Evolutionary conservation across 2,329 filamentous ascomycete genomes (phyloP).

Genomic region (Diaporthe humulicola): DNA sequence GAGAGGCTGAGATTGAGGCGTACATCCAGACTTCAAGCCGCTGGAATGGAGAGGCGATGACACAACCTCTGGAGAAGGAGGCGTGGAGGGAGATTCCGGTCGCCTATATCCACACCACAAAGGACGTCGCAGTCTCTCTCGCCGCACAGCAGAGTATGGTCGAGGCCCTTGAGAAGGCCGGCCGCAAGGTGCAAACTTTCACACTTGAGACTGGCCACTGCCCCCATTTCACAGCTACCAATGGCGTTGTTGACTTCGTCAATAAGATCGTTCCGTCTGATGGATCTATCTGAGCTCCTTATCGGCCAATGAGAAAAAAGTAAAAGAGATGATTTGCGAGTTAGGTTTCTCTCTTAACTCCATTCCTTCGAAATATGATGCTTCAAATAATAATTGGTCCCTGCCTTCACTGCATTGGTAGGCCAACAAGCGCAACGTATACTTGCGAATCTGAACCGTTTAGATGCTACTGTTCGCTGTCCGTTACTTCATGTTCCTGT

Average conservation of each 20-base stretch:
- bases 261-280: background rate
- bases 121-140: background rate
- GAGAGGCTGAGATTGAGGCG: background rate
- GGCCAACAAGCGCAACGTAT: too few species aligned
- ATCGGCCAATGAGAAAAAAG: background rate
- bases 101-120: conserved; percentile 8
- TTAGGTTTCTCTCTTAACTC: too few species aligned
- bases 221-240: background rate
- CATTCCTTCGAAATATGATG: too few species aligned
- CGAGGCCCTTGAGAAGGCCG: background rate
- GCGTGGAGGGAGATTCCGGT: conserved; percentile 23
- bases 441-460: too few species aligned
- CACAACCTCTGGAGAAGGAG: background rate
- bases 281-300: background rate
- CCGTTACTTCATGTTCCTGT: too few species aligned
- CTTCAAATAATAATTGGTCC: too few species aligned
- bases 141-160: background rate
- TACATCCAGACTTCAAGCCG: background rate
- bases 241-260: conserved; percentile 15
- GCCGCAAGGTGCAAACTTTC: conserved; percentile 4
- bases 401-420: too few species aligned
- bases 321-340: too few species aligned
- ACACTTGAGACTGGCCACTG: conserved; percentile 5
- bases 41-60: background rate
- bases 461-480: too few species aligned